A percentile compares a stretch with the other conserved stretches of the same genome.
These are phyloP conservation scores for Bocquillonia castaneifolia DNA, from an alignment of 441 rosid genomes.

Conservation along the genomic window DNA sequence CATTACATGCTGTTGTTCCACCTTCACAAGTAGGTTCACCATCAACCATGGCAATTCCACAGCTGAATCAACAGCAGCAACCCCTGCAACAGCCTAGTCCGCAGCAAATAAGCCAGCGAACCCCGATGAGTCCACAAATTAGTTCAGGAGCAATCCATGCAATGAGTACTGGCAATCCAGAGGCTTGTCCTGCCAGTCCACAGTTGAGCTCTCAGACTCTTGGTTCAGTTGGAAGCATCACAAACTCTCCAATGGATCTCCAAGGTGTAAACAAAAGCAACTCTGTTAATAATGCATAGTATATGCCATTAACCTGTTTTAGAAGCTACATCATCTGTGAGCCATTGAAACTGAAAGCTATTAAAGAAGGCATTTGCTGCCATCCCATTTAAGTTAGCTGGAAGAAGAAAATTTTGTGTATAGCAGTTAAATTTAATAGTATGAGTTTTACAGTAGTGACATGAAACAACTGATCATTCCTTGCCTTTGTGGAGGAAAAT, in stretches of 20 bases:
- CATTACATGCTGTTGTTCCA: conserved; percentile 72
- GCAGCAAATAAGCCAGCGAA: conserved; percentile 85
- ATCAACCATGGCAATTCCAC: conserved; percentile 62
- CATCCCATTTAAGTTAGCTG: background rate
- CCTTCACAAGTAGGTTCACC: conserved; percentile 81
- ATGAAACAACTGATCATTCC: background rate
- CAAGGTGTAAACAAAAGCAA: conserved; percentile 84
- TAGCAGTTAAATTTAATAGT: background rate
- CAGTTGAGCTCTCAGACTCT: conserved; percentile 93
- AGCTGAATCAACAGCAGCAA: conserved; percentile 57
- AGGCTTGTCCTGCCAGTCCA: conserved; percentile 87
- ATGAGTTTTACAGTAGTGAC: background rate
- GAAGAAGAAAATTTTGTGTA: background rate
- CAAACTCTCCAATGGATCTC: conserved; percentile 90
- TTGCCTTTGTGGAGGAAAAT: background rate
- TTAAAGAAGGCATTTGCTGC: background rate
- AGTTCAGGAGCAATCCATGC: conserved; percentile 81
- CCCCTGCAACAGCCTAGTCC: conserved; percentile 80
- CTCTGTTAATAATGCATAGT: conserved; percentile 54
- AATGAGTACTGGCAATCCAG: conserved; percentile 73
- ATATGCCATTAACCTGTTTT: background rate
- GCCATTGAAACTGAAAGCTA: conserved; percentile 1
- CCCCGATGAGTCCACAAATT: conserved; percentile 95
- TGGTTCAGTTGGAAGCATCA: conserved; percentile 87
- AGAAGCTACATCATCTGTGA: background rate